Evolutionary conservation across 495 filamentous ascomycete species (phyloP).

Genomic region (Trichoderma erinaceum): DNA sequence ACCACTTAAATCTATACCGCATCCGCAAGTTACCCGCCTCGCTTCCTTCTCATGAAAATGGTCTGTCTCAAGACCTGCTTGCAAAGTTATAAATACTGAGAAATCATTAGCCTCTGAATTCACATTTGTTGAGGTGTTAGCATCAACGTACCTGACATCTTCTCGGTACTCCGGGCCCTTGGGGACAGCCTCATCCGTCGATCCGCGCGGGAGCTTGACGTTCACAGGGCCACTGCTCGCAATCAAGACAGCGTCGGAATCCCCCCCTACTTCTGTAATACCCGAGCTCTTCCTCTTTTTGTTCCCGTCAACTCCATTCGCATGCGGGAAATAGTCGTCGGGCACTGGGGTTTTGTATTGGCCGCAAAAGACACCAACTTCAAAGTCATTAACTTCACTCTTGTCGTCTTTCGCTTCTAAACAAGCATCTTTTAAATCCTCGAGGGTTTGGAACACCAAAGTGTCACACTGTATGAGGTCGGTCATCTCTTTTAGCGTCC

Average conservation of each 20-base stretch:
- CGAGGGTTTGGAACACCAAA: slow-evolving; percentile 84
- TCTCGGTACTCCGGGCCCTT: slow-evolving; percentile 24
- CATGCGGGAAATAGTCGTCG: slow-evolving; percentile 79
- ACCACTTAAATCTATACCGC: no score
- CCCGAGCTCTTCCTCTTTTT: slow-evolving; percentile 38
- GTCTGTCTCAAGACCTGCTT: neutral
- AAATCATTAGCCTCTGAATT: neutral
- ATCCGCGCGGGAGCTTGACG: neutral
- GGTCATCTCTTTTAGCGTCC: slow-evolving; percentile 61
- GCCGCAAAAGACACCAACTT: slow-evolving; percentile 95
- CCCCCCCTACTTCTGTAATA: neutral
- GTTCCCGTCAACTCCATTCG: slow-evolving; percentile 67
- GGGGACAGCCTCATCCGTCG: neutral
- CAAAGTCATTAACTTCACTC: slow-evolving; percentile 55
- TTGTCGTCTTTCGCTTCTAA: slow-evolving; percentile 55
- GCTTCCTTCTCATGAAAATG: no score
- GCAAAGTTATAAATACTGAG: neutral
- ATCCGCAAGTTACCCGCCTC: no score
- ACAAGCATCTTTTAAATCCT: slow-evolving; percentile 75
- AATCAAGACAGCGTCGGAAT: neutral
- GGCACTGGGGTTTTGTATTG: slow-evolving; percentile 80
- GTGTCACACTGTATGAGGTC: slow-evolving; percentile 83
- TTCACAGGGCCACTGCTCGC: slow-evolving; percentile 25
- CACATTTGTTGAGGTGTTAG: neutral
- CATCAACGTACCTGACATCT: slow-evolving; percentile 27